Percentiles rank a stretch among this genome's conserved stretches.
Conservation (phyloP, 257 asterid species). For the Salvia miltiorrhiza region DNA sequence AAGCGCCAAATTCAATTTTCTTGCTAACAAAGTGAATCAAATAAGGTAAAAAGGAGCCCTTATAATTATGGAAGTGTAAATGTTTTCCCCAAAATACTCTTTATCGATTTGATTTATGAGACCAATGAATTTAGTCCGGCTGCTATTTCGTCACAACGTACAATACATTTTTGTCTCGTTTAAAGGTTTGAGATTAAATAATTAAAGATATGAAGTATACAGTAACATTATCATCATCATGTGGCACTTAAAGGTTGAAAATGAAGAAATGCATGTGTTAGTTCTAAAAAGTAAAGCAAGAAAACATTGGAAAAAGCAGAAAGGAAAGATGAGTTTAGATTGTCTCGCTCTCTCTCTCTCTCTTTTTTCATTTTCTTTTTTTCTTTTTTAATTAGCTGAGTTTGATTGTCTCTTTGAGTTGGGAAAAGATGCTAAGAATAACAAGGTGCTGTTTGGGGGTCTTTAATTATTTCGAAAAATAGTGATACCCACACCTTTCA, state of each 20-base stretch:
- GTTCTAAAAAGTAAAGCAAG: neutral
- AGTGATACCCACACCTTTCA: slow-evolving; percentile 29
- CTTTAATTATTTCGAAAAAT: neutral
- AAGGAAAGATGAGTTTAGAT: neutral
- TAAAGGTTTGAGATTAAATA: too few species aligned
- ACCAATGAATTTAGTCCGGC: too few species aligned
- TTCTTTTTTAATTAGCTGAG: neutral
- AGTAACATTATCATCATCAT: neutral
- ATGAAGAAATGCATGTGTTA: neutral
- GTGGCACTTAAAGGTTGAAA: neutral
- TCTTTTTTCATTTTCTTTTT: too few species aligned
- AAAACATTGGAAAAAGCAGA: slow-evolving; percentile 7
- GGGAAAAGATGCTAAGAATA: neutral
- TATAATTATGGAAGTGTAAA: too few species aligned
- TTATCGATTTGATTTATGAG: too few species aligned
- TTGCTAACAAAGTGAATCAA: too few species aligned
- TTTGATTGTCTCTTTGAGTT: slow-evolving; percentile 12
- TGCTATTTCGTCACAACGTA: neutral
- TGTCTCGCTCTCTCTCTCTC: too few species aligned
- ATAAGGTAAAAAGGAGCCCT: too few species aligned
- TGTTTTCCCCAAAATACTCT: too few species aligned
- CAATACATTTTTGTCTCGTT: neutral
- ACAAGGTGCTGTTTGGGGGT: slow-evolving; percentile 12
- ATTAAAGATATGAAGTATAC: too few species aligned
- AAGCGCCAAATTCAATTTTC: too few species aligned